Evolutionary conservation across 2,329 filamentous ascomycete species (phyloP).

Genomic region (Emydomyces testavorans): DNA sequence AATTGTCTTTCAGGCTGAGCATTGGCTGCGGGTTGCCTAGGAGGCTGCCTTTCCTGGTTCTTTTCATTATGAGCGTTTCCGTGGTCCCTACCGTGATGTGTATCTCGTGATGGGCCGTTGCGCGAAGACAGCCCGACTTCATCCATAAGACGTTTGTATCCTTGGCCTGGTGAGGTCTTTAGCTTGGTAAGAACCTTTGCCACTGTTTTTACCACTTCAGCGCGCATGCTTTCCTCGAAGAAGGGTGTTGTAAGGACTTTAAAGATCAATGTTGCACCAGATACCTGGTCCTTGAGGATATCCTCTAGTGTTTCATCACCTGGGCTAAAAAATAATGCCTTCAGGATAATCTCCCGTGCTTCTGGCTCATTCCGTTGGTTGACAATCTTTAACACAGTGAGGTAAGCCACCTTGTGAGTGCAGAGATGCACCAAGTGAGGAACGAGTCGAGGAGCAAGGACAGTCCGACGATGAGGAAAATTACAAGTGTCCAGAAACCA

Average conservation of each 20-base stretch:
- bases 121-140: slow-evolving; percentile 74
- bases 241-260: slow-evolving; percentile 96
- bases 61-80: slow-evolving; percentile 29
- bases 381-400: slow-evolving; percentile 95
- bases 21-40: slow-evolving; percentile 30
- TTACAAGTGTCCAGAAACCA: slow-evolving; percentile 99
- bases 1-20: slow-evolving; percentile 35
- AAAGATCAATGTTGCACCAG: slow-evolving; percentile 91
- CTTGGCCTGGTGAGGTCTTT: slow-evolving; percentile 87
- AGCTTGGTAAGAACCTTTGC: slow-evolving; percentile 77
- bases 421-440: slow-evolving; percentile 90
- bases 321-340: slow-evolving; percentile 81
- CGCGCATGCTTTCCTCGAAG: slow-evolving; percentile 82
- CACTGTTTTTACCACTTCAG: slow-evolving; percentile 82
- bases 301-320: slow-evolving; percentile 79
- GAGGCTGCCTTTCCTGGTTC: slow-evolving; percentile 33
- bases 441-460: slow-evolving; percentile 81
- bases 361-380: slow-evolving; percentile 94
- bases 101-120: slow-evolving; percentile 27
- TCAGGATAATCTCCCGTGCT: slow-evolving; percentile 77
- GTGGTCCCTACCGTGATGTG: slow-evolving; percentile 29
- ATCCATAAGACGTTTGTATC: slow-evolving; percentile 98
- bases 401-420: slow-evolving; percentile 95
- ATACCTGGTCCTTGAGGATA: slow-evolving; percentile 81
- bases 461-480: slow-evolving; percentile 80